A percentile compares a stretch with the other conserved stretches of the same genome.
Evolutionary conservation across 768 basidiomycete genomes (phyloP).

Genomic region (Hirschioporus abietinus): DNA sequence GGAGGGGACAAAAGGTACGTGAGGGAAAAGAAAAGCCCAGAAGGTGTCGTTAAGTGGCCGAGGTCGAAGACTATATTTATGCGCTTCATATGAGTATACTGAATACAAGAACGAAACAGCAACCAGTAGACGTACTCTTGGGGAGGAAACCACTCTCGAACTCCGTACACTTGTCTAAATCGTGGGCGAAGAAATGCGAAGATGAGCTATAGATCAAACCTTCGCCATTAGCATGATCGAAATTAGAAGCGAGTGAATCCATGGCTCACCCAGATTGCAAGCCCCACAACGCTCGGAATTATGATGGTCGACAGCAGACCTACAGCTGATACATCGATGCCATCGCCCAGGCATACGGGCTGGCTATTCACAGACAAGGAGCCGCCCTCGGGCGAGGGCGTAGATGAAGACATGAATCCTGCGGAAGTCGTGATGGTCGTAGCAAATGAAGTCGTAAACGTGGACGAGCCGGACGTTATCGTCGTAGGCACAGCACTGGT

Average conservation of each 20-base stretch:
- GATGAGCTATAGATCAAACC: conserved; percentile 38
- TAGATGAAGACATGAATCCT: conserved; percentile 14
- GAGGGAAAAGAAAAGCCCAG: conserved; percentile 67
- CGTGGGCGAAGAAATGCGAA: conserved; percentile 68
- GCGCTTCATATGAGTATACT: background rate
- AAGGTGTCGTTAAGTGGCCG: conserved; percentile 51
- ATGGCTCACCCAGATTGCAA: conserved; percentile 60
- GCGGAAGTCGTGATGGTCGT: conserved; percentile 29
- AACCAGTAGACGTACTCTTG: conserved; percentile 47
- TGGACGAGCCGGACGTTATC: conserved; percentile 11
- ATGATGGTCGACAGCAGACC: conserved; percentile 57
- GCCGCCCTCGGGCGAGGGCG: conserved; percentile 6
- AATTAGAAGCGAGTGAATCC: conserved; percentile 11
- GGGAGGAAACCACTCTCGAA: conserved; percentile 75
- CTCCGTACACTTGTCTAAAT: conserved; percentile 64
- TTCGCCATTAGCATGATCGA: conserved; percentile 6
- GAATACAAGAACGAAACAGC: background rate
- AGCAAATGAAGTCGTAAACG: conserved; percentile 24
- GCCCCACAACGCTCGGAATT: conserved; percentile 51
- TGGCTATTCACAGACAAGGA: conserved; percentile 14
- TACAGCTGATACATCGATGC: conserved; percentile 55
- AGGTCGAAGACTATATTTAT: conserved; percentile 49
- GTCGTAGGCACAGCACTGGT: background rate
- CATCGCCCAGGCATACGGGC: conserved; percentile 57
- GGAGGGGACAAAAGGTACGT: conserved; percentile 57